phyloP scores from a whole-genome alignment of 495 filamentous ascomycete genomes.

The Neurospora sp. region DNA sequence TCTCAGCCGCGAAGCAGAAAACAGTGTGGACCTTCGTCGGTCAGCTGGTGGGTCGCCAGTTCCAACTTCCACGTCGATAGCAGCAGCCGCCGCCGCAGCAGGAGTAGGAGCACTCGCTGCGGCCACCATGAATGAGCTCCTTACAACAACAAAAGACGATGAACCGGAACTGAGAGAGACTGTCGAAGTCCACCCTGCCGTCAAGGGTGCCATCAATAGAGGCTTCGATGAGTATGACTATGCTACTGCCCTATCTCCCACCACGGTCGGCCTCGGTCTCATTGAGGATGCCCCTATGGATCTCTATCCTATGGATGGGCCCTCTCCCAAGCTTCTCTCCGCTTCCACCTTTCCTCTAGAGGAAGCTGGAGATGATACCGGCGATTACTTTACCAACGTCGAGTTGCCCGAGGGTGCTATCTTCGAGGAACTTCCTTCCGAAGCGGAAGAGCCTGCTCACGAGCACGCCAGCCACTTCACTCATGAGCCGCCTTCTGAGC shows the following conservation, averaged over 20 bases:
- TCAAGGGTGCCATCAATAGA: not conserved
- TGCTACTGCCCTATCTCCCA: not conserved
- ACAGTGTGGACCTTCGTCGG: not conserved
- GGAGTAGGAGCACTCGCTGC: not conserved
- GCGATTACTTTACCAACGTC: not conserved
- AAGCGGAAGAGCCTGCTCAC: not conserved
- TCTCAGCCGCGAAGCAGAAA: not conserved
- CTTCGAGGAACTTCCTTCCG: slow-evolving; percentile 8
- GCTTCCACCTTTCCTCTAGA: slow-evolving; percentile 1
- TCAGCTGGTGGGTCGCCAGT: not conserved
- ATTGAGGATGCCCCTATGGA: slow-evolving; percentile 20
- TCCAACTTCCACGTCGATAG: not conserved
- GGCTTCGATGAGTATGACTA: not conserved
- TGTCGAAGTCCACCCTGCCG: not conserved
- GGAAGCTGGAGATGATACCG: slow-evolving; percentile 4
- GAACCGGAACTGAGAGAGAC: not conserved
- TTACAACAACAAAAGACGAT: not conserved
- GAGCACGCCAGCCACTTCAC: slow-evolving; percentile 20
- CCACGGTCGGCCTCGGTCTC: slow-evolving; percentile 15
- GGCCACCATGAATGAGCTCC: not conserved
- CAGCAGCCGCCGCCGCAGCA: not conserved
- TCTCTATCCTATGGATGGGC: slow-evolving; percentile 12
- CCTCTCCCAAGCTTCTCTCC: slow-evolving; percentile 19
- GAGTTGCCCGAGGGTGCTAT: not conserved
- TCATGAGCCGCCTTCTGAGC: slow-evolving; percentile 31